These are phyloP conservation scores for Cutaneotrichosporon mucoides DNA, from an alignment of 1,284 basidiomycete genomes.

Conservation along the genomic window DNA sequence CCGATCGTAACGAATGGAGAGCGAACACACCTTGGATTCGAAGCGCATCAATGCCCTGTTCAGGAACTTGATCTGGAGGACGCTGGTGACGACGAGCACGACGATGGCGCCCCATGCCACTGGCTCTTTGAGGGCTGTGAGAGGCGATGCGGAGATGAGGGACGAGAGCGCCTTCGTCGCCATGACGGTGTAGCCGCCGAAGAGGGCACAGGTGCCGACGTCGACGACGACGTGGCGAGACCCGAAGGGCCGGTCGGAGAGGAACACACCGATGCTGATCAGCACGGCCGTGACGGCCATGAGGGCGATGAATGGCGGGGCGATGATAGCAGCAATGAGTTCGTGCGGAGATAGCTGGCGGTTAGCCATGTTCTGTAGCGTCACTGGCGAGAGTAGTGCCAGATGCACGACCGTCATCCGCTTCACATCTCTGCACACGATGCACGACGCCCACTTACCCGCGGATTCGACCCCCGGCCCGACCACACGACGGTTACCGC, in stretches of 20 bases:
- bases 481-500: conserved; percentile 86
- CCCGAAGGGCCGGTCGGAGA: conserved; percentile 63
- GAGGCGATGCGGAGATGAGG: conserved; percentile 69
- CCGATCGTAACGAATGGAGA: no score
- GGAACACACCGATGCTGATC: conserved; percentile 57
- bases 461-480: conserved; percentile 64
- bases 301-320: conserved; percentile 70
- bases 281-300: conserved; percentile 60
- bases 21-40: conserved; percentile 62
- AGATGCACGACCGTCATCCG: no score
- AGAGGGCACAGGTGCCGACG: conserved; percentile 57
- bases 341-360: conserved; percentile 58
- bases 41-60: conserved; percentile 86
- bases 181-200: conserved; percentile 80
- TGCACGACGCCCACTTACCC: conserved; percentile 56
- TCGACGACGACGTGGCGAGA: conserved; percentile 74
- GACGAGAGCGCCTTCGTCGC: conserved; percentile 79
- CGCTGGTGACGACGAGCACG: conserved; percentile 71
- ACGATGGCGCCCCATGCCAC: conserved; percentile 71
- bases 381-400: no score
- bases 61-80: conserved; percentile 86
- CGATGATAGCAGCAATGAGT: conserved; percentile 66
- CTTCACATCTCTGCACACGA: no score
- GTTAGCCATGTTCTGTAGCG: no score
- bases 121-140: conserved; percentile 67